Evolutionary conservation across 176 grass and related monocot genomes (phyloP).

Genomic region (Aegilops bicornis): DNA sequence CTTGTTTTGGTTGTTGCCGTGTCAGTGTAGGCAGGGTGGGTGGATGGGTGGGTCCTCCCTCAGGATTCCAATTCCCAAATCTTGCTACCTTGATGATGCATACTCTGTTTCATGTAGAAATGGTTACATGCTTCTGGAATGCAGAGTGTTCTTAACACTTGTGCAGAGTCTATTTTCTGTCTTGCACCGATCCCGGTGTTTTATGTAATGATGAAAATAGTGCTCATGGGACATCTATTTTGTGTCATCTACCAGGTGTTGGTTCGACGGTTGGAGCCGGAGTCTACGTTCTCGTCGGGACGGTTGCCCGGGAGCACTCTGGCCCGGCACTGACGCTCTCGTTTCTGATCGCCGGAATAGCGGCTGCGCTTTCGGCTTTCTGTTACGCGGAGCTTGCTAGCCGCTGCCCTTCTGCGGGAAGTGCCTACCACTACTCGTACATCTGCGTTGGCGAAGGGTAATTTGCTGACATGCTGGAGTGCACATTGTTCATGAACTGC

Average conservation of each 20-base stretch:
- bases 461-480: background rate
- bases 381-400: conserved; percentile 90
- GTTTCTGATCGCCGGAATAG: conserved; percentile 82
- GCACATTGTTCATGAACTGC: background rate
- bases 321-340: conserved; percentile 69
- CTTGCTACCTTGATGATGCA: background rate
- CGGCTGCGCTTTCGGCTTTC: conserved; percentile 79
- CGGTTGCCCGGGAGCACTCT: conserved; percentile 74
- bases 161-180: background rate
- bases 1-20: conserved; percentile 15
- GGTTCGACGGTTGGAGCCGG: conserved; percentile 85
- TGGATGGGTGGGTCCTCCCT: background rate
- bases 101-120: background rate
- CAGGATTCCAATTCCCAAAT: background rate
- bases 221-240: background rate
- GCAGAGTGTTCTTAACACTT: background rate
- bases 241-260: conserved; percentile 52
- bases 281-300: conserved; percentile 84
- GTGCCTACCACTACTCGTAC: conserved; percentile 89
- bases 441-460: conserved; percentile 92
- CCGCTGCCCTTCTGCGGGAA: conserved; percentile 84
- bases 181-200: background rate
- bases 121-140: background rate
- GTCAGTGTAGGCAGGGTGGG: background rate
- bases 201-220: background rate